Evolutionary conservation across 345 rosid genomes (phyloP), one percentile per base, ranked within the genome.

Genomic region (Dovyalis caffra): DNA sequence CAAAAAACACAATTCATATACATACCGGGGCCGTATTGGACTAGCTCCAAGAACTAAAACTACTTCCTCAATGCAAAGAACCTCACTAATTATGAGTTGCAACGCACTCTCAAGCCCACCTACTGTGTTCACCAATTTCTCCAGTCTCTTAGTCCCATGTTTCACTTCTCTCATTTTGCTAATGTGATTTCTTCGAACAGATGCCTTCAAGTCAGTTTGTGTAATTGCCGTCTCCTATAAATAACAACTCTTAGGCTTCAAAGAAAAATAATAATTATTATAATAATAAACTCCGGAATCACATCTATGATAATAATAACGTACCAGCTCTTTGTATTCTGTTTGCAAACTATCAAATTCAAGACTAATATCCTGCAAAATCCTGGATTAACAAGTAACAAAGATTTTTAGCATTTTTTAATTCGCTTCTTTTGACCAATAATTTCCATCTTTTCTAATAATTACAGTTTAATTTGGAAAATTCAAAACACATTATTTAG

Each of bases 101-200:
- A 93, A 68, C 0, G 93, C 91, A 53, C 64, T 83, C 66, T 89
- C 86, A 45, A 90, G 77, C 70, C 83, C 77, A 66, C 86, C 78
- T 78, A 89, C 68, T 12, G 88, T 45, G 16, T 66, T 86, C 89
- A 91, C 84, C 76, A 95, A 83, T 84, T 90, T 95, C 83, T 91
- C 90, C 34, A 83, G 75, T 72, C 90, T 89, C 76, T 81, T 87
- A 12, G 91, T 88, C 34, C 86, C 90, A 57, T 71, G 87, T 77
- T 88, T 91, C 45, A 91, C 81, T 80, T 90, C 98, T 78, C 96
- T 87, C 87, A 77, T 87, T 75, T 89, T 85, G 76, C 90, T 82
- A 21, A 65, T 6, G 15, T 81, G 81, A 67, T 80, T 82, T 79
- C 98, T 90, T 34, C 93, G 78, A 16, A 73, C 45, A 9, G 89